phyloP scores from a whole-genome alignment of 768 basidiomycete species.

The Austroboletus eburneus region DNA sequence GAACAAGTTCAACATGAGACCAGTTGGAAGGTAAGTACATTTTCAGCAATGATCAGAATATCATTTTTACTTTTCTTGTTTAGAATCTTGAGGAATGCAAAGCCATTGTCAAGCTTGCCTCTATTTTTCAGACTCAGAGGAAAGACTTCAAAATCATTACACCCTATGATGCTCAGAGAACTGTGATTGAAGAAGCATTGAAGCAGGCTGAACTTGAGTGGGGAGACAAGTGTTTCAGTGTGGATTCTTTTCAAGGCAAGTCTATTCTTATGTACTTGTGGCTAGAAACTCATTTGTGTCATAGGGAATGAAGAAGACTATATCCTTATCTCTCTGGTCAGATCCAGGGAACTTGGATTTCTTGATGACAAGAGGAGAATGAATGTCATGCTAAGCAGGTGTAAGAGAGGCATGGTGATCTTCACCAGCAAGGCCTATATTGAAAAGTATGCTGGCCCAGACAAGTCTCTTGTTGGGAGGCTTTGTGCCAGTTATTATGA shows the following conservation, averaged over 20 bases:
- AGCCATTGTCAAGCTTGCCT: conserved; percentile 53
- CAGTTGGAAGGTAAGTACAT: conserved; percentile 37
- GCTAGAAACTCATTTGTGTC: neutral
- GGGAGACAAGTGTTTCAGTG: conserved; percentile 70
- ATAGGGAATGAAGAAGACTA: conserved; percentile 81
- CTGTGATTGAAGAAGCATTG: conserved; percentile 52
- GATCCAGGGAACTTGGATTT: conserved; percentile 64
- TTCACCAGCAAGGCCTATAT: conserved; percentile 61
- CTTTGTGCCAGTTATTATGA: conserved; percentile 31
- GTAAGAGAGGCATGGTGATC: conserved; percentile 76
- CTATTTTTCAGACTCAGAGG: conserved; percentile 46
- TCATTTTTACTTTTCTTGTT: neutral
- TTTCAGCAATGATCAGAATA: neutral
- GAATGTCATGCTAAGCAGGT: conserved; percentile 87
- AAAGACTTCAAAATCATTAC: conserved; percentile 66
- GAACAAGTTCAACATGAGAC: conserved; percentile 33
- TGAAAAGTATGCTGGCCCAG: conserved; percentile 46
- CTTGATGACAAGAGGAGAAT: conserved; percentile 60
- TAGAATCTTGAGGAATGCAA: conserved; percentile 62
- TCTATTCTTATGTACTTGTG: conserved; percentile 2
- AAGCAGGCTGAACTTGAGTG: conserved; percentile 48
- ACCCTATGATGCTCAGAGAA: conserved; percentile 76
- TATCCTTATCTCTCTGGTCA: conserved; percentile 69
- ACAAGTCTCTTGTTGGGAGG: conserved; percentile 40
- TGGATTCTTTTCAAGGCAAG: conserved; percentile 78